phyloP scores from a whole-genome alignment of 2,329 filamentous ascomycete species.

The Metarhizium anisopliae region DNA sequence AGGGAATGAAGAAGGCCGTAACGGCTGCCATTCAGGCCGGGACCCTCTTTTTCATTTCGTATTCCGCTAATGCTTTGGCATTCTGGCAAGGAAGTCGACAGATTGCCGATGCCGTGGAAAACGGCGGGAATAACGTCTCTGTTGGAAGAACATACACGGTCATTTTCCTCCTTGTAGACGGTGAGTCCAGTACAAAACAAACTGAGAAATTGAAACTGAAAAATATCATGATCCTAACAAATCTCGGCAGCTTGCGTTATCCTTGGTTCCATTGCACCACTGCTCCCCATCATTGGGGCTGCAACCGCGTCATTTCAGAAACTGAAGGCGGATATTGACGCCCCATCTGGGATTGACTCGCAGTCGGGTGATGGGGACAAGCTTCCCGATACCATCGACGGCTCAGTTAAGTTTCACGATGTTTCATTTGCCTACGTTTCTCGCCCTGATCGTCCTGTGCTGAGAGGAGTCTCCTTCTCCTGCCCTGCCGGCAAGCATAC shows the following conservation, averaged over 20 bases:
- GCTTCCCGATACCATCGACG: slow-evolving; percentile 29
- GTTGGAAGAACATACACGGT: slow-evolving; percentile 51
- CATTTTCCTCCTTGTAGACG: slow-evolving; percentile 55
- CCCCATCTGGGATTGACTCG: slow-evolving; percentile 35
- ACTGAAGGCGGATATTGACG: slow-evolving; percentile 48
- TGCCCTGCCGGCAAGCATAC: slow-evolving; percentile 53
- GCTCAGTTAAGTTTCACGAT: not conserved
- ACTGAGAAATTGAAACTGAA: not conserved
- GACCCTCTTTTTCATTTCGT: slow-evolving; percentile 58
- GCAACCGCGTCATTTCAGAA: slow-evolving; percentile 51
- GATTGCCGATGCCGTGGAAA: slow-evolving; percentile 30
- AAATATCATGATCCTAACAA: not conserved
- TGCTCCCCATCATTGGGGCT: slow-evolving; percentile 51
- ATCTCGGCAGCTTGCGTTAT: slow-evolving; percentile 46
- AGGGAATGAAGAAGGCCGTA: slow-evolving; percentile 49
- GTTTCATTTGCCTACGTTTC: slow-evolving; percentile 27
- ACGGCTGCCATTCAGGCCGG: slow-evolving; percentile 50
- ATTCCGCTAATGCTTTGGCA: slow-evolving; percentile 56
- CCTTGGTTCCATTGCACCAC: slow-evolving; percentile 52
- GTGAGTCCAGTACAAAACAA: slow-evolving; percentile 18
- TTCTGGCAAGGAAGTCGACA: slow-evolving; percentile 58
- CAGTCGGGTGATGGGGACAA: slow-evolving; percentile 27
- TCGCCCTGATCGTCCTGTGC: slow-evolving; percentile 43
- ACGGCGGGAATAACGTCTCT: slow-evolving; percentile 23
- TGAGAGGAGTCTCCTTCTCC: slow-evolving; percentile 43